These are phyloP conservation scores for Bathelium albidoporum DNA, from an alignment of 495 filamentous ascomycete genomes.

Conservation along the genomic window DNA sequence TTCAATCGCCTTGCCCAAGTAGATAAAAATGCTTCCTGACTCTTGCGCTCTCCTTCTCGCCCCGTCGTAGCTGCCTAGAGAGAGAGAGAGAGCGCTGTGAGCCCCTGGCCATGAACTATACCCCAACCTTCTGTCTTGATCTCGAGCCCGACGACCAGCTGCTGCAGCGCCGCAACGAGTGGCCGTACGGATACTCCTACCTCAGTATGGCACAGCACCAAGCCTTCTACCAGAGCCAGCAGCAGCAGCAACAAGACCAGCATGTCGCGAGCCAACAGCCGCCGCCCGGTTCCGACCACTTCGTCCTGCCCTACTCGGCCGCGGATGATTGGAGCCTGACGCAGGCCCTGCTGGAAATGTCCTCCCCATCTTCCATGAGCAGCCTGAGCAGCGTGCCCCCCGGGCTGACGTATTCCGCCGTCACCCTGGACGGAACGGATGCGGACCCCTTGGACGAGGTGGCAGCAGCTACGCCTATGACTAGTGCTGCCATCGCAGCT, in stretches of 20 bases:
- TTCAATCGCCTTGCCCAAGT: neutral
- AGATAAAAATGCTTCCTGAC: constrained; percentile 1
- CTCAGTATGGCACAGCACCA: constrained; percentile 1
- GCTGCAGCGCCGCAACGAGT: neutral
- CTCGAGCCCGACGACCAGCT: neutral
- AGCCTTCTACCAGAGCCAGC: neutral
- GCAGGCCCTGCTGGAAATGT: neutral
- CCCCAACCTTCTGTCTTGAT: neutral
- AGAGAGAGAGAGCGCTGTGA: too few species aligned
- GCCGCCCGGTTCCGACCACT: neutral
- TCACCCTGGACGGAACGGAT: constrained; percentile 1
- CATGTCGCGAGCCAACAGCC: neutral
- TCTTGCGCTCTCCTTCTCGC: neutral
- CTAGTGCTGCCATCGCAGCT: neutral
- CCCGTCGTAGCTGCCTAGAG: neutral
- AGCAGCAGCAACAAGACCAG: neutral
- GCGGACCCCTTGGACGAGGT: neutral
- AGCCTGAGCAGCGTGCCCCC: neutral
- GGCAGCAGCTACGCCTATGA: neutral
- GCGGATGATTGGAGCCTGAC: neutral
- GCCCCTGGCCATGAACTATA: neutral
- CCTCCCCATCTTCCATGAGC: neutral
- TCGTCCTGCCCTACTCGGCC: neutral
- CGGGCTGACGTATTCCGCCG: constrained; percentile 2
- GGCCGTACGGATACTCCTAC: neutral